Conservation (phyloP, 2,329 filamentous ascomycete genomes). For the Raffaelea albimanens region DNA sequence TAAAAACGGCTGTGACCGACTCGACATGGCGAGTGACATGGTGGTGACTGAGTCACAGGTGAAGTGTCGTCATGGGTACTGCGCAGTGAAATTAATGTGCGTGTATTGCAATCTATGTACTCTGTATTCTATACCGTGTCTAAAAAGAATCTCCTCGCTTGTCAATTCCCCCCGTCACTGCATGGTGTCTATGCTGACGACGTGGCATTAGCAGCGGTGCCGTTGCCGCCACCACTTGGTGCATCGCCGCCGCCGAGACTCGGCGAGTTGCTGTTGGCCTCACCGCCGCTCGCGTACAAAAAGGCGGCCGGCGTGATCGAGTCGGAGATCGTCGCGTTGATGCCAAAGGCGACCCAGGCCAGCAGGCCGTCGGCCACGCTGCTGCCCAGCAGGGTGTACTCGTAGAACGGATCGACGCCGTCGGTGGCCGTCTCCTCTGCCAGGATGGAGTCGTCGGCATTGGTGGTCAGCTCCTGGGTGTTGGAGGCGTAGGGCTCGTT, state of each 20-base stretch:
- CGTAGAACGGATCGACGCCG: constrained; percentile 34
- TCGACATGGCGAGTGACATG: too few species aligned
- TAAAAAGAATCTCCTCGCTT: too few species aligned
- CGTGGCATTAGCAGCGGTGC: too few species aligned
- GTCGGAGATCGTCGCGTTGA: constrained; percentile 24
- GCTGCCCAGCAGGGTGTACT: constrained; percentile 48
- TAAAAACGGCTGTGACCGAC: too few species aligned
- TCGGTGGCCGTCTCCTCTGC: constrained; percentile 28
- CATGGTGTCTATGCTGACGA: too few species aligned
- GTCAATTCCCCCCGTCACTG: too few species aligned
- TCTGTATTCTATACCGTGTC: too few species aligned
- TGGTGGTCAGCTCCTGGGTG: constrained; percentile 31
- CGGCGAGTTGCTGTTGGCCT: constrained; percentile 5
- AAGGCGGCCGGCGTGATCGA: constrained; percentile 5
- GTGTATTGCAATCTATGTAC: too few species aligned
- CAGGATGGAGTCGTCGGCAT: constrained; percentile 31
- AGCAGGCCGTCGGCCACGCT: constrained; percentile 37
- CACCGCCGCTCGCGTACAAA: constrained; percentile 9
- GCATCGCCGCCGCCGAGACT: neutral
- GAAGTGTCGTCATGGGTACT: too few species aligned
- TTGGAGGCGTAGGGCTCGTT: constrained; percentile 35
- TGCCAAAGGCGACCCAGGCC: constrained; percentile 40
- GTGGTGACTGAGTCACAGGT: too few species aligned
- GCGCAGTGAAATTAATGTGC: too few species aligned
- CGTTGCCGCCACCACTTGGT: too few species aligned